Base-by-base conservation (phyloP, 2,329 filamentous ascomycete species). In the Aspergillus sp. region DNA sequence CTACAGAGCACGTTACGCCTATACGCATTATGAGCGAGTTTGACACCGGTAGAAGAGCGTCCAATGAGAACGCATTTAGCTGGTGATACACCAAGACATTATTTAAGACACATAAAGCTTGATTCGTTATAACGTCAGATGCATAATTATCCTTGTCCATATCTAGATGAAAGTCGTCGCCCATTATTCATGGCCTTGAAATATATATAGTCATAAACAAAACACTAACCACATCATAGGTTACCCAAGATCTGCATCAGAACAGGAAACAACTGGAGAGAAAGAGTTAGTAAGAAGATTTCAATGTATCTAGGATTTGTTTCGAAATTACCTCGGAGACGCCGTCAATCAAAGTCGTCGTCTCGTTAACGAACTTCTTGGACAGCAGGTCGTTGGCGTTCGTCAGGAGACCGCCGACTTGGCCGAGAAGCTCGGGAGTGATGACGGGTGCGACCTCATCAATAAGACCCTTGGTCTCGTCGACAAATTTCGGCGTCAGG, bases 81-180 rank as follows among this genome's bases (percentile, higher is more conserved):
- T n/a, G n/a, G n/a, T n/a, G n/a, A n/a, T n/a, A n/a, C n/a, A n/a
- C n/a, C 32, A 55, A 51, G 15, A 24, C 54, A 56, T 62, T 58
- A 62, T 60, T 30, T 30, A 30, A 30, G 39, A 43, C 38, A n/a
- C 30, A 55, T 24, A 24, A 55, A 48, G 38, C 24, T 50, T 49
- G 30, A 36, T 24, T 20, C 12, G 43, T 48, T 30, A 58, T 51
- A 58, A 41, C 42, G 24, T 48, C 43, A 24, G 42, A 39, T 45
- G 32, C 56, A 57, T 64, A 36, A 60, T 52, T 59, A 59, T 36
- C 53, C 50, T 59, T 59, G 55, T 57, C 18, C 39, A 15, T 47
- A 39, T 36, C 81, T 69, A 85, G 64, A 64, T 55, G 63, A 64
- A 62, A 61, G 42, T 66, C 61, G 48, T 62, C 52, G 57, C 61